Conservation (phyloP, 352 stramenopile species). For the Globisporangium perplexum region DNA sequence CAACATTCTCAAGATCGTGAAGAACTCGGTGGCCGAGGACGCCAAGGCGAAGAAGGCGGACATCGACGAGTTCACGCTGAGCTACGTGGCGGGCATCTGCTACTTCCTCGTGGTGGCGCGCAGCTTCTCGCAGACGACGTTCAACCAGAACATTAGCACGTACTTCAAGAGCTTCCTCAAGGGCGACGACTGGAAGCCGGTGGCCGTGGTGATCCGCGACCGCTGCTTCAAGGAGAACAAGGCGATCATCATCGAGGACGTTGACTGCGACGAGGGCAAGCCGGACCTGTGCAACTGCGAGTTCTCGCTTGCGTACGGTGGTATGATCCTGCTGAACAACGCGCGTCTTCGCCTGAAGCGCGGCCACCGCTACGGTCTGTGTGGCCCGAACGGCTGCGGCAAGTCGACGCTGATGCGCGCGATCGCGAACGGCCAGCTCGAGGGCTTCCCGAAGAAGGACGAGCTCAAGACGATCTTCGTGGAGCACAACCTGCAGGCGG, state of each 20-base stretch:
- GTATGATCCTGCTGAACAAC: constrained; percentile 91
- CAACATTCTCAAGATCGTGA: constrained; percentile 70
- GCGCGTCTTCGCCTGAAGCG: constrained; percentile 89
- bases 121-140: constrained; percentile 94
- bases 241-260: constrained; percentile 91
- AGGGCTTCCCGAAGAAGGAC: constrained; percentile 93
- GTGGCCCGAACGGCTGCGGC: constrained; percentile 89
- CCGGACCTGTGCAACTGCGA: constrained; percentile 98
- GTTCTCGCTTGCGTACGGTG: constrained; percentile 96
- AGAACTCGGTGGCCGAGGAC: constrained; percentile 73
- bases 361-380: constrained; percentile 92
- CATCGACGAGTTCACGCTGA: constrained; percentile 88
- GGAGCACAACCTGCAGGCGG: constrained; percentile 94
- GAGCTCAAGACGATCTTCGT: constrained; percentile 97
- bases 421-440: constrained; percentile 95
- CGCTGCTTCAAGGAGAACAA: constrained; percentile 89
- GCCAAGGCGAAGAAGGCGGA: constrained; percentile 81
- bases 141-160: constrained; percentile 86
- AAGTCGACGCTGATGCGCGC: constrained; percentile 97
- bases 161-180: constrained; percentile 89
- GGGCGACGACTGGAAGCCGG: constrained; percentile 51
- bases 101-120: constrained; percentile 86
- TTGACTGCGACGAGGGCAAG: constrained; percentile 96
- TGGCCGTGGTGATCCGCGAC: constrained; percentile 74
- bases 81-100: constrained; percentile 82